A percentile compares a stretch with the other conserved stretches of the same genome.
phyloP scores from a whole-genome alignment of 2,329 filamentous ascomycete genomes.

The Monilinia aucupariae region DNA sequence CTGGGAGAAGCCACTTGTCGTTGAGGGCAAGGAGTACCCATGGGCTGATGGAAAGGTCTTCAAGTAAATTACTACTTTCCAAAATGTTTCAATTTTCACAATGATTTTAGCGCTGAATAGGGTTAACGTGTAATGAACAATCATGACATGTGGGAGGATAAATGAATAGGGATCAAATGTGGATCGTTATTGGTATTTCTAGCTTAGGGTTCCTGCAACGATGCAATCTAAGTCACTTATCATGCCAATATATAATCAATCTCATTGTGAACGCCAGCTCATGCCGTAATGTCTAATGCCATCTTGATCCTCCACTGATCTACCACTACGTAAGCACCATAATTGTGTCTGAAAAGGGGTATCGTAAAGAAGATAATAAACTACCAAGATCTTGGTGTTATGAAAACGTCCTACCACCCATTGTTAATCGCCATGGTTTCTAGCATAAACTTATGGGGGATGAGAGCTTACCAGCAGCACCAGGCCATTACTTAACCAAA shows the following conservation, averaged over 20 bases:
- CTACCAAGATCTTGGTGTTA: background rate
- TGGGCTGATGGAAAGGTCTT: conserved; percentile 96
- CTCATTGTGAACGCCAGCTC: background rate
- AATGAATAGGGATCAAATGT: conserved; percentile 15
- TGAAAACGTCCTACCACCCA: background rate
- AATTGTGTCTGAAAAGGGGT: conserved; percentile 10
- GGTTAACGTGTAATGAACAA: conserved; percentile 18
- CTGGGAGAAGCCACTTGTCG: conserved; percentile 78
- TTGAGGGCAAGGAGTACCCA: conserved; percentile 82
- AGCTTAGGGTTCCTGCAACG: conserved; percentile 11
- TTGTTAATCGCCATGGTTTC: background rate
- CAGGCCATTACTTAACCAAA: background rate
- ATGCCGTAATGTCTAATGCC: background rate
- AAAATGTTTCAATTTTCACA: conserved; percentile 18
- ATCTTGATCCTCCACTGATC: background rate
- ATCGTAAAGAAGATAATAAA: conserved; percentile 11
- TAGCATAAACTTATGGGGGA: background rate
- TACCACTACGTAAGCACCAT: background rate
- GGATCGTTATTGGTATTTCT: conserved; percentile 26
- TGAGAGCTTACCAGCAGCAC: background rate
- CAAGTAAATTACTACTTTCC: conserved; percentile 63
- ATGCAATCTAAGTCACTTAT: conserved; percentile 8
- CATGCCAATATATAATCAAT: background rate
- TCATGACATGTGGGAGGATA: conserved; percentile 17
- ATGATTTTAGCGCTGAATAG: conserved; percentile 24